Base-by-base conservation (phyloP, 2,329 filamentous ascomycete species). In the Clonostachys rosea region DNA sequence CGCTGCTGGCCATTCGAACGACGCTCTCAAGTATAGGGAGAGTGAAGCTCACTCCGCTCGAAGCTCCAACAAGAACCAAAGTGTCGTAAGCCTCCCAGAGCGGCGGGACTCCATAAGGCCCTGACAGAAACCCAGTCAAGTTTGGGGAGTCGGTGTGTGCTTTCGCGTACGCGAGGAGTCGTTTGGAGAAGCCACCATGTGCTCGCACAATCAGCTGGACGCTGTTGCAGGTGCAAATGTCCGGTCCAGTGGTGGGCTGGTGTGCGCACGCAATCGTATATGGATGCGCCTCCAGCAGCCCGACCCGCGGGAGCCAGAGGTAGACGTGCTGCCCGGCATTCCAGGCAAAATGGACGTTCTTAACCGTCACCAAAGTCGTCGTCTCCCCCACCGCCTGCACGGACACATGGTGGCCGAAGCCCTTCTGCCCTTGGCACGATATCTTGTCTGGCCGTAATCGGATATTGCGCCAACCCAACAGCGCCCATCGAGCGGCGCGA, bases 381-480 rank as follows among this genome's bases (percentile, higher is more conserved):
- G 89, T 84, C 51, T 84, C 84, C 0, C 85, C 81, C 67, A 91
- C 74, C 6, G 83, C 71, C 60, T 89, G 81, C 9, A 52, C 41
- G 3, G 45, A 45, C 3, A 57, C 56, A 7, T 59, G 50, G 17
- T 57, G 35, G 4, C 53, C 56, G 36, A 55, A 46, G 53, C 47
- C 2, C 51, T 35, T 33, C 50, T 50, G 17, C 47, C 35, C 6
- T 40, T 42, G 30, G 45, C 47, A 17, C 53, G 51, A n/a, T 54
- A 13, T 5, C 56, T 18, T n/a, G 14, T 18, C 14, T 8, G 36
- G 46, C 17, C 36, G 36, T 20, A 59, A 33, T 14, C 44, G 40
- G 8, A 59, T 20, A 41, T 57, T 59, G 35, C 57, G 52, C 56
- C 56, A 56, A 45, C 58, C 49, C 17, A 56, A 54, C 9, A 57